phyloP scores from a whole-genome alignment of 768 basidiomycete species.

The Hygrocybe punicea region DNA sequence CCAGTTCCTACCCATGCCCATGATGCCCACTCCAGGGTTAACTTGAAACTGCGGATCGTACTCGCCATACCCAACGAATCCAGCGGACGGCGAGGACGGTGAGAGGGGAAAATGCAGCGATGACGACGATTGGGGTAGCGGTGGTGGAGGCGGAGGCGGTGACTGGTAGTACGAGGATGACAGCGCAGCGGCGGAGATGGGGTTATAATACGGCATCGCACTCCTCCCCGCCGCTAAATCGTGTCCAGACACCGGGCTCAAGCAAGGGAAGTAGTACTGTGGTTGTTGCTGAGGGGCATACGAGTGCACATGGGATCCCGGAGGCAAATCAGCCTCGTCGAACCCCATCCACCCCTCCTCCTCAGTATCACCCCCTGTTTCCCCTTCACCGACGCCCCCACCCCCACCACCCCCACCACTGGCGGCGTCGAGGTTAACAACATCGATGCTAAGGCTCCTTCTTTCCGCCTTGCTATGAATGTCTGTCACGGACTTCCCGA shows the following conservation, averaged over 20 bases:
- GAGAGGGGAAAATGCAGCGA: slow-evolving; percentile 10
- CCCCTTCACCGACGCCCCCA: neutral
- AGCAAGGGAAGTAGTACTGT: neutral
- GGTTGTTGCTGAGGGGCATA: neutral
- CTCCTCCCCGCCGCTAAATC: neutral
- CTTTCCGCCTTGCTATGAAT: too few species aligned
- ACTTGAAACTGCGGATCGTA: slow-evolving; percentile 10
- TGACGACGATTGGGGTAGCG: neutral
- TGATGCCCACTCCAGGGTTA: slow-evolving; percentile 6
- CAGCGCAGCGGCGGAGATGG: neutral
- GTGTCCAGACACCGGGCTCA: neutral
- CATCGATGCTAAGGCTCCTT: neutral
- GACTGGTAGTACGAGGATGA: neutral
- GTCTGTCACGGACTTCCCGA: slow-evolving; percentile 17
- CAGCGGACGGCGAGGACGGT: slow-evolving; percentile 7
- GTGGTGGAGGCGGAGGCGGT: neutral
- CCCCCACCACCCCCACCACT: neutral
- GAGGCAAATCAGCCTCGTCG: neutral
- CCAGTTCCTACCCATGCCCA: slow-evolving; percentile 19
- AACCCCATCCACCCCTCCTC: neutral
- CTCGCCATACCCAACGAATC: slow-evolving; percentile 18
- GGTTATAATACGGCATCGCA: neutral
- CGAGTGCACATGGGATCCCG: neutral
- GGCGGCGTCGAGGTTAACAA: neutral
- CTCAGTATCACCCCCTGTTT: too few species aligned